Base-by-base conservation (phyloP, 345 rosid species). In the Boechera stricta region DNA sequence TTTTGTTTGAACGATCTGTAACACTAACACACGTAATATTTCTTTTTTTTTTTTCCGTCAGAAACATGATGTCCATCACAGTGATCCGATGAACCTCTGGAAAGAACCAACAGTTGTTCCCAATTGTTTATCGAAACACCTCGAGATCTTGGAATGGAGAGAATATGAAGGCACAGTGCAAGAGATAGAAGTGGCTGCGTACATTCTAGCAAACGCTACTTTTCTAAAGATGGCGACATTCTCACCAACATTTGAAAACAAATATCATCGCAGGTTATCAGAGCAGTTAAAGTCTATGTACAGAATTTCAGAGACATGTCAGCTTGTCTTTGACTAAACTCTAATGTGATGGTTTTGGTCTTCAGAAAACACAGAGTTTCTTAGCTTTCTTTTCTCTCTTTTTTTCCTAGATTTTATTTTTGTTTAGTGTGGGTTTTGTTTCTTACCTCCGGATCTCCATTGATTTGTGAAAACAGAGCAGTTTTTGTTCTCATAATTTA, bases 101-200 rank as follows among this genome's bases (percentile, higher is more conserved):
- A 32, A 31, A 11, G 15, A 73, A 64, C 64, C 77, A 64, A 21
- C 15, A 28, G 51, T 1, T 66, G 67, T 66, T 67, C 73, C 60
- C 0, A 28, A 66, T 15, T 66, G 67, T 67, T 35, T 66, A 66
- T 35, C 47, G 15, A 38, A 2, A 39, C 51, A 54, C 10, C 60
- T 66, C 0, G 73, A 74, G 65, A 57, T 26, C 52, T 66, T 66
- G 51, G 60, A 75, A 38, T 75, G 78, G 78, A 55, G 66, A 45
- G 29, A 24, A 24, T 74, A 57, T 58, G 60, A 66, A 66, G 73
- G 42, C 66, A 75, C 59, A 11, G 10, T 16, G 51, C 73, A 48
- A 28, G 67, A 75, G 44, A 66, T 15, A 33, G 26, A 21, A 6
- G 29, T 65, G 36, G 78, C 72, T 35, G 58, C 5, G 2, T 75